Conservation (phyloP, 306 rosid species). For the Boehmeria nivea region DNA sequence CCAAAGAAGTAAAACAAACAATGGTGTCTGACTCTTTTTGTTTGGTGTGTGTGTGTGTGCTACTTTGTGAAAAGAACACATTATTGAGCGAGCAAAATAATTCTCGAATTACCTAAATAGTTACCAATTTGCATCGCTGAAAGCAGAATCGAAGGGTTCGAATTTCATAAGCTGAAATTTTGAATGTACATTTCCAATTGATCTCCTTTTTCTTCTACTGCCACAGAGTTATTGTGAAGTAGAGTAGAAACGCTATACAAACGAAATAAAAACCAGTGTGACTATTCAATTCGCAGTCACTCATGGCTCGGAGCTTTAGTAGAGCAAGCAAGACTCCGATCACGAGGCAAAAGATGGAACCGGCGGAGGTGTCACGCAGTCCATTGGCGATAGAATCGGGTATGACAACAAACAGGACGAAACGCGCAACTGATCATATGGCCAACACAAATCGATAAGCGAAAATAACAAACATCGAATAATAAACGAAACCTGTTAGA, state of each 20-base stretch:
- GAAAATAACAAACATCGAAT: neutral
- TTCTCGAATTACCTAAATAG: too few species aligned
- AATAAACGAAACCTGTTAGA: too few species aligned
- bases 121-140: too few species aligned
- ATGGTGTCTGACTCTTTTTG: too few species aligned
- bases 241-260: conserved; percentile 29
- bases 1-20: too few species aligned
- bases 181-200: neutral
- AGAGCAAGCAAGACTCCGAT: conserved; percentile 24
- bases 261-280: conserved; percentile 21
- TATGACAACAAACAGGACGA: conserved; percentile 32
- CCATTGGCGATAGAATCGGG: conserved; percentile 34
- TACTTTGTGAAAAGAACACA: too few species aligned
- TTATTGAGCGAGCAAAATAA: too few species aligned
- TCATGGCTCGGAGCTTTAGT: conserved; percentile 15
- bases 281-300: conserved; percentile 13
- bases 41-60: too few species aligned
- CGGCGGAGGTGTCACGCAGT: conserved; percentile 26
- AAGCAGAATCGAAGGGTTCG: neutral
- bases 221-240: conserved; percentile 26
- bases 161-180: neutral
- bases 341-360: conserved; percentile 33
- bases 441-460: conserved; percentile 5
- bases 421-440: conserved; percentile 36
- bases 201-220: conserved; percentile 16